Percentiles rank a stretch among this genome's conserved stretches.
These are phyloP conservation scores for Babjeviella inositovora DNA, from an alignment of 805 yeast species.

Conservation along the genomic window DNA sequence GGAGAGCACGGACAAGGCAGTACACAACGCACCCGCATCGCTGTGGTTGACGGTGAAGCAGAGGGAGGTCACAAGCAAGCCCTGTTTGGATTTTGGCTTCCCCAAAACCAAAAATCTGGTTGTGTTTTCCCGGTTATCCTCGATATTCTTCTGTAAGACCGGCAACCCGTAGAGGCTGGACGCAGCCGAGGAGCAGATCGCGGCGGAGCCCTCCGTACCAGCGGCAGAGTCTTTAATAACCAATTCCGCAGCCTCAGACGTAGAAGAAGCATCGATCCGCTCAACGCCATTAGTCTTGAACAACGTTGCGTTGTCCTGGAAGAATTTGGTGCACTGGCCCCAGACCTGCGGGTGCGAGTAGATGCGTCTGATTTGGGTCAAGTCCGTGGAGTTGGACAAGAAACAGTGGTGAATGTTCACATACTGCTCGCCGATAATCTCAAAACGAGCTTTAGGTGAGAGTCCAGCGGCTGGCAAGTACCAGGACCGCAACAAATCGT, in stretches of 20 bases:
- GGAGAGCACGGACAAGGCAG: conserved; percentile 42
- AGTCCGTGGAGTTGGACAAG: conserved; percentile 24
- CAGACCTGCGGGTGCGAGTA: conserved; percentile 97
- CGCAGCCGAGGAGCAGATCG: conserved; percentile 62
- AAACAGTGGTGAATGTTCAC: conserved; percentile 76
- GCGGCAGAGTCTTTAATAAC: conserved; percentile 20
- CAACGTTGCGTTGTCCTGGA: conserved; percentile 13
- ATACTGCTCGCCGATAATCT: conserved; percentile 67
- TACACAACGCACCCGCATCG: conserved; percentile 62
- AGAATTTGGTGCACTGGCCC: conserved; percentile 71
- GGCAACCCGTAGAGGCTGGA: conserved; percentile 42
- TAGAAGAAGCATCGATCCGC: conserved; percentile 56
- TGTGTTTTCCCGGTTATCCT: conserved; percentile 63
- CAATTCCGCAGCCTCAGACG: conserved; percentile 70
- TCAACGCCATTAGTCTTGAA: conserved; percentile 17
- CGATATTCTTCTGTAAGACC: conserved; percentile 37
- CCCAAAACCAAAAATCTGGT: conserved; percentile 73
- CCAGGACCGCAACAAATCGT: conserved; percentile 67
- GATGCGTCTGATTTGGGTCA: conserved; percentile 32
- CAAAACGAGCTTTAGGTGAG: conserved; percentile 2
- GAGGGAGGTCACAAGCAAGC: conserved; percentile 45
- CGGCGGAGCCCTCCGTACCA: conserved; percentile 29
- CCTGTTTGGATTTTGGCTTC: no score
- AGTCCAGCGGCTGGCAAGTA: conserved; percentile 12
- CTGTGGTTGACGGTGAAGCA: conserved; percentile 47